Evolutionary conservation across 164 flowering plant genomes (phyloP).

Genomic region (Vitis rupestris): DNA sequence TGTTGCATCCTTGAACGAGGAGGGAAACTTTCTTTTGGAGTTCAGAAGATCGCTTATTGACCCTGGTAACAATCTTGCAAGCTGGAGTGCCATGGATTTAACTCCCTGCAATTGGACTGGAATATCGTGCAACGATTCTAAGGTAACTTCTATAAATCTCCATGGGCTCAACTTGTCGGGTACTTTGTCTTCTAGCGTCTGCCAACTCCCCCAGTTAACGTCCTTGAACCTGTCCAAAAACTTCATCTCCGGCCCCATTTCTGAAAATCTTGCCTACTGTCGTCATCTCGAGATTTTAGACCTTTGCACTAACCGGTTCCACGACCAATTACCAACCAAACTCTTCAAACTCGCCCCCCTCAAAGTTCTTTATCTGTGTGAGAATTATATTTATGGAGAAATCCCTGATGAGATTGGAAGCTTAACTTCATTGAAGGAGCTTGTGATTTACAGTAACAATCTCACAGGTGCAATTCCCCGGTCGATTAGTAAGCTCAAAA

Average conservation of each 20-base stretch:
- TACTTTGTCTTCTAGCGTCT: constrained; percentile 38
- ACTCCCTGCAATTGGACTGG: constrained; percentile 56
- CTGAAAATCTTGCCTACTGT: constrained; percentile 33
- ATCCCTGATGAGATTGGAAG: constrained; percentile 44
- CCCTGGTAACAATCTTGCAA: constrained; percentile 31
- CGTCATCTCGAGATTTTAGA: constrained; percentile 38
- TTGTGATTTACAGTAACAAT: constrained; percentile 52
- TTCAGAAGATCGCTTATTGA: constrained; percentile 37
- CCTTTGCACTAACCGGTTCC: constrained; percentile 54
- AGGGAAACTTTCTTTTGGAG: constrained; percentile 43
- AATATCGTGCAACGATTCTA: constrained; percentile 29
- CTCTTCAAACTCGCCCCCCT: constrained; percentile 31
- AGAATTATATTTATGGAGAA: constrained; percentile 42
- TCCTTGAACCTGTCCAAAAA: constrained; percentile 45
- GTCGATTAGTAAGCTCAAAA: constrained; percentile 38
- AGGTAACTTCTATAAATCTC: constrained; percentile 42
- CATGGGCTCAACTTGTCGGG: constrained; percentile 45
- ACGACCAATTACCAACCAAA: constrained; percentile 36
- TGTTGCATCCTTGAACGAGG: constrained; percentile 38
- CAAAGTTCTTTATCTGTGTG: constrained; percentile 43
- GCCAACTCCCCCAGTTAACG: constrained; percentile 31
- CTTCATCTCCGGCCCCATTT: constrained; percentile 50
- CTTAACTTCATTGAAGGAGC: constrained; percentile 39
- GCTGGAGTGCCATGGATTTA: constrained; percentile 37
- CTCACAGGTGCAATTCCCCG: constrained; percentile 49